phyloP scores from a whole-genome alignment of 495 filamentous ascomycete species.

The Sporormia fimetaria region DNA sequence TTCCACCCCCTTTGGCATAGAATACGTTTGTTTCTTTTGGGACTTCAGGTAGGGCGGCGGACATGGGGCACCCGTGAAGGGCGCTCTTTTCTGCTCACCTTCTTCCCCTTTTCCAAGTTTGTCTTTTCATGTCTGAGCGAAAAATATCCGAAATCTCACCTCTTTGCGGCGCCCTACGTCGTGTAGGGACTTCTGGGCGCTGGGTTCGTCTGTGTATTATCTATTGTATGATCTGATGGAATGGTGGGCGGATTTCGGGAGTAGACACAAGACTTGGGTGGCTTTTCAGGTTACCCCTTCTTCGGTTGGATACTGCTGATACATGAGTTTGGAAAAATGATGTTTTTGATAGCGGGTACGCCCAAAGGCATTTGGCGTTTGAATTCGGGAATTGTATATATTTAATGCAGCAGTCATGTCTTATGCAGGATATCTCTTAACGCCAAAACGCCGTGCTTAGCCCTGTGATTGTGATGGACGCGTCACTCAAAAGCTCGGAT shows the following conservation, averaged over 20 bases:
- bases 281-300: not conserved
- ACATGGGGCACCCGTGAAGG: no score
- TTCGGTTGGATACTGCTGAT: no score
- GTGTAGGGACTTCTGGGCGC: constrained; percentile 13
- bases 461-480: no score
- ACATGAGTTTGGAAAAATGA: no score
- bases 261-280: not conserved
- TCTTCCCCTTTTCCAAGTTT: not conserved
- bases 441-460: constrained; percentile 9
- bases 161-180: constrained; percentile 10
- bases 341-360: no score
- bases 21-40: no score
- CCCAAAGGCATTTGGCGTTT: no score
- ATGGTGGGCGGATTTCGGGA: not conserved
- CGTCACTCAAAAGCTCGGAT: no score
- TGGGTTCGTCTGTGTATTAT: constrained; percentile 24
- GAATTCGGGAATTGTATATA: not conserved
- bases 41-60: no score
- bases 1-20: no score
- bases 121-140: not conserved
- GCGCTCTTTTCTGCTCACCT: not conserved
- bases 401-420: not conserved
- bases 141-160: constrained; percentile 19
- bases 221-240: constrained; percentile 13
- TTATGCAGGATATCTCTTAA: not conserved